Base-by-base conservation (phyloP, 2,329 filamentous ascomycete genomes). In the Ophiocordyceps polyrhachis-furcata region DNA sequence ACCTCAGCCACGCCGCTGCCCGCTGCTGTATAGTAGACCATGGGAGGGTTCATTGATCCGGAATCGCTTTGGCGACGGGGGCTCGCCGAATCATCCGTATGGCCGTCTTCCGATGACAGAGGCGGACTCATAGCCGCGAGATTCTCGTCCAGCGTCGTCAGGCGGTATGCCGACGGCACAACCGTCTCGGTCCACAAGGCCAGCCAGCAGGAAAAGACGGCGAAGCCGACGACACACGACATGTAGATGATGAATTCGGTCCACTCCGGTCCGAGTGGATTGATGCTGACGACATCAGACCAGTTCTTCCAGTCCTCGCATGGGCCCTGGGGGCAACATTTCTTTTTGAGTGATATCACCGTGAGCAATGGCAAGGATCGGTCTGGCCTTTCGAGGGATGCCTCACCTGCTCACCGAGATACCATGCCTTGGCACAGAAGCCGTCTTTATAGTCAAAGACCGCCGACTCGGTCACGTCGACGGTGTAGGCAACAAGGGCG, bases 1-100 rank as follows among this genome's bases (percentile, higher is more conserved):
- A 96, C 89, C 64, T 98, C 91, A 7, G 91, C 91, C 13, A 98
- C 91, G 53, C 91, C 91, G 62, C 87, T 94, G 43, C 91, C 91
- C 40, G 89, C 89, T 47, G 89, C 91, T 8, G 91, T 88, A 60
- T 95, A 98, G 62, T 94, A 98, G 5, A 89, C 74, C 81, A 93
- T 93, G 1, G 85, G 83, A 2, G 81, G 73, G 1, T 56, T 54
- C 48, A 45, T 59, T 49, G 44, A 62, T 49, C 50, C 62, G 2
- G 47, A 42, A n/a, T 66, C 19, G 58, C 66, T 49, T 56, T 67
- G 47, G 21, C 58, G 58, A 6, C 55, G 57, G 8, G 68, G 65
- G 35, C 62, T 68, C 3, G 68, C 65, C 19, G 63, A 67, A 47
- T 68, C 66, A 41, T 62, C 68, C 47, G 56, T 62, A 21, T 60